These are phyloP conservation scores for Aechmea fasciata DNA, from an alignment of 176 grass and related monocot species.

Conservation along the genomic window DNA sequence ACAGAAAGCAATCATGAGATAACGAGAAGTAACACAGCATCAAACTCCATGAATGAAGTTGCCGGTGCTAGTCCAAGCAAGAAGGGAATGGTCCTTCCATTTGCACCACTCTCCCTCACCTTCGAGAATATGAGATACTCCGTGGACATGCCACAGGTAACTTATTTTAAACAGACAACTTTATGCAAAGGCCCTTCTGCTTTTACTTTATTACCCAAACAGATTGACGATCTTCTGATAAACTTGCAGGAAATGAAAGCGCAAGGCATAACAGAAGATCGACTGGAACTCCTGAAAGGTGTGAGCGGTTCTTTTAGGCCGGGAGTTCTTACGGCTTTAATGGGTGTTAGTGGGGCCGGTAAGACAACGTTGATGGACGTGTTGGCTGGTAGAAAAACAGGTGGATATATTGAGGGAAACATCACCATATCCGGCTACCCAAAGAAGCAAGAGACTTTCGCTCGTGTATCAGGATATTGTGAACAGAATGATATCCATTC, in stretches of 20 bases:
- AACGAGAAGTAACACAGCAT: conserved; percentile 8
- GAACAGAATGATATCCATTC: conserved; percentile 93
- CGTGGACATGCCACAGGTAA: conserved; percentile 94
- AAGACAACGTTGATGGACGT: conserved; percentile 98
- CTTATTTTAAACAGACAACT: conserved; percentile 1
- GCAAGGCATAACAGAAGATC: conserved; percentile 52
- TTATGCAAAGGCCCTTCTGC: not conserved
- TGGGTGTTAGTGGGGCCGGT: conserved; percentile 92
- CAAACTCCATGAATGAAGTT: conserved; percentile 11
- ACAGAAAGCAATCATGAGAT: not conserved
- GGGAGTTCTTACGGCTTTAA: conserved; percentile 78
- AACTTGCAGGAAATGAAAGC: conserved; percentile 85
- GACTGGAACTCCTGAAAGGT: conserved; percentile 62
- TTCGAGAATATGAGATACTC: conserved; percentile 77
- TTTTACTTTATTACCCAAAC: not conserved
- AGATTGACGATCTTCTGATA: not conserved
- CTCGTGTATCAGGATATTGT: conserved; percentile 86
- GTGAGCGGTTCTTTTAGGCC: conserved; percentile 92
- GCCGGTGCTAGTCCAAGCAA: conserved; percentile 12
- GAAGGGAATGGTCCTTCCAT: conserved; percentile 91
- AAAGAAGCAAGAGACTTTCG: conserved; percentile 91
- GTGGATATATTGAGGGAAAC: conserved; percentile 72
- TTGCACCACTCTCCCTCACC: conserved; percentile 62
- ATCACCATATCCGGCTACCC: conserved; percentile 81
- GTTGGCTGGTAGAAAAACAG: conserved; percentile 85